Conservation (phyloP, 2,329 filamentous ascomycete genomes). For the Talaromyces atroroseus region DNA sequence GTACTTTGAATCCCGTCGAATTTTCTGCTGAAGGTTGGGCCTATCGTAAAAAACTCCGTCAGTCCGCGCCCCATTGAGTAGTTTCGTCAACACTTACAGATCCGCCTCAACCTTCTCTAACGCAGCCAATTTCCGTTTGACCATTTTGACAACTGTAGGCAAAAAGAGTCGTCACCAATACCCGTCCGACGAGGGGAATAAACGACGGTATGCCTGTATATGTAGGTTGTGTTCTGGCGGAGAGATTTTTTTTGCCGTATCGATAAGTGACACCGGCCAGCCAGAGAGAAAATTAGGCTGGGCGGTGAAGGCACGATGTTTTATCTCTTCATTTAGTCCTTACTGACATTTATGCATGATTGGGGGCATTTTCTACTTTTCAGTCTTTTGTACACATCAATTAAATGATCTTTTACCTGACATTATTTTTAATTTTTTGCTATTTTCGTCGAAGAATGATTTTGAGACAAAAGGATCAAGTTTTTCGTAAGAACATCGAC, state of each 20-base stretch:
- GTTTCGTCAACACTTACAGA: conserved; percentile 48
- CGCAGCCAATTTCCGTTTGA: conserved; percentile 82
- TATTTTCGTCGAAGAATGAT: neutral
- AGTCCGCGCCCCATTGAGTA: neutral
- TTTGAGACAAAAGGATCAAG: conserved; percentile 8
- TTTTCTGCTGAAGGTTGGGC: conserved; percentile 85
- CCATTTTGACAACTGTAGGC: conserved; percentile 47
- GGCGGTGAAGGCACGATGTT: neutral
- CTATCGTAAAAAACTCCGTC: conserved; percentile 35
- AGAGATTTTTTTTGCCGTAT: conserved; percentile 13
- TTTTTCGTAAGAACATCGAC: conserved; percentile 40
- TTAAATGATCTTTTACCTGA: neutral
- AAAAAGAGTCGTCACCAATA: neutral
- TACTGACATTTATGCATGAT: too few species aligned
- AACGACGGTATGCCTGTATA: conserved; percentile 50
- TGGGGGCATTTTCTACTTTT: too few species aligned
- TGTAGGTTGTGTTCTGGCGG: conserved; percentile 18
- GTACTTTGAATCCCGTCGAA: conserved; percentile 75
- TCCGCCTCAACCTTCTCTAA: conserved; percentile 95
- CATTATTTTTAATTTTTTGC: neutral
- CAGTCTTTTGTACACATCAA: too few species aligned
- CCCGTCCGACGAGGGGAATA: conserved; percentile 28
- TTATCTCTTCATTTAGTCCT: too few species aligned
- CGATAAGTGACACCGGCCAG: conserved; percentile 10
- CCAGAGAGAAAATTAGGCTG: neutral